These are phyloP conservation scores for Phallus indusiatus DNA, from an alignment of 768 basidiomycete genomes.

Conservation along the genomic window DNA sequence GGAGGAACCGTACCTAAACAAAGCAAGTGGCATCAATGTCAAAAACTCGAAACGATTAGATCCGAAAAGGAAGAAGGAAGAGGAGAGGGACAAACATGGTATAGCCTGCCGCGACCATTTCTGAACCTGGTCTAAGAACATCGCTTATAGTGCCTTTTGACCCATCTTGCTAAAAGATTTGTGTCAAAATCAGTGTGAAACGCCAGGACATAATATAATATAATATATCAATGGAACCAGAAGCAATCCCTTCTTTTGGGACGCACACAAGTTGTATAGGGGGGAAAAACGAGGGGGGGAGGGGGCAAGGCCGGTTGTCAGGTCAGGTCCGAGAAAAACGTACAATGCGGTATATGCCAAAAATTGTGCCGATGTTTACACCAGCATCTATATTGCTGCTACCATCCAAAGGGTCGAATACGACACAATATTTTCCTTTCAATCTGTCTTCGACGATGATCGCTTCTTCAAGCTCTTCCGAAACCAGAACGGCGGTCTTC, in stretches of 20 bases:
- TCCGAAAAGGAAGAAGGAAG: background rate
- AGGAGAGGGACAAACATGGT: slow-evolving; percentile 64
- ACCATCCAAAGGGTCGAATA: slow-evolving; percentile 96
- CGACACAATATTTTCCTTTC: slow-evolving; percentile 90
- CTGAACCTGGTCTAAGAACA: slow-evolving; percentile 85
- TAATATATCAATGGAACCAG: background rate
- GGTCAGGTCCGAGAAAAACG: slow-evolving; percentile 23
- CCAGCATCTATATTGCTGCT: slow-evolving; percentile 97
- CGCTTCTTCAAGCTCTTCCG: slow-evolving; percentile 90
- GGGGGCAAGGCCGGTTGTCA: no score
- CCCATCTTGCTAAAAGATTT: slow-evolving; percentile 46
- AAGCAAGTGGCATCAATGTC: background rate
- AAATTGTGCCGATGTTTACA: slow-evolving; percentile 97
- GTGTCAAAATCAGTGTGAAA: background rate
- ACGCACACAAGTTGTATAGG: background rate
- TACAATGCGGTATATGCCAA: slow-evolving; percentile 90
- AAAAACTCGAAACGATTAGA: background rate
- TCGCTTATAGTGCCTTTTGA: slow-evolving; percentile 77
- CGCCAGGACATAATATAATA: no score
- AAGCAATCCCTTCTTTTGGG: background rate
- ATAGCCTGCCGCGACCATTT: slow-evolving; percentile 98
- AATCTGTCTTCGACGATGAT: slow-evolving; percentile 77
- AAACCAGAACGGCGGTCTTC: slow-evolving; percentile 93
- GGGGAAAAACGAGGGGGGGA: background rate
- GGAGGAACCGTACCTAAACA: slow-evolving; percentile 80